Conservation (phyloP, 2,329 filamentous ascomycete genomes). For the Aspergillus fijiensis region DNA sequence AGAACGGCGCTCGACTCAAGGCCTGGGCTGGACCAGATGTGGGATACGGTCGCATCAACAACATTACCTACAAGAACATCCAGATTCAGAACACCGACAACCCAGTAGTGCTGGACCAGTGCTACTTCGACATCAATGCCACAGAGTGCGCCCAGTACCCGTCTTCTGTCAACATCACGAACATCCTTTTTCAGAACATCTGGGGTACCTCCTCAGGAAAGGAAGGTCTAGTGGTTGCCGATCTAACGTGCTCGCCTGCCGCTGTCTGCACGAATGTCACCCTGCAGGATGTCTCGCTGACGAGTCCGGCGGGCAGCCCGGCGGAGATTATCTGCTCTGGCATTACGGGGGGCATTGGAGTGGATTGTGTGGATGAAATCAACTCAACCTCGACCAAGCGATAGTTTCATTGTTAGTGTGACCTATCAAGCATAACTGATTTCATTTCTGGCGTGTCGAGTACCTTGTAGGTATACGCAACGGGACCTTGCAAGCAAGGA, state of each 20-base stretch:
- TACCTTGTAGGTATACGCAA: neutral
- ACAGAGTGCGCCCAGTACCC: constrained; percentile 55
- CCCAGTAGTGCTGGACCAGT: constrained; percentile 60
- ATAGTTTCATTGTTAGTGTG: neutral
- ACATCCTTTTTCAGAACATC: constrained; percentile 61
- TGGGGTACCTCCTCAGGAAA: constrained; percentile 58
- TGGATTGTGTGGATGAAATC: constrained; percentile 30
- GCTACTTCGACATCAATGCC: constrained; percentile 60
- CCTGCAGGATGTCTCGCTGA: constrained; percentile 56
- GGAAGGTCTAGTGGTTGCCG: constrained; percentile 55
- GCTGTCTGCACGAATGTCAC: constrained; percentile 58
- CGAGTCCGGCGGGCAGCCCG: constrained; percentile 48
- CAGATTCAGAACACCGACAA: constrained; percentile 59
- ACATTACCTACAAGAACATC: constrained; percentile 63
- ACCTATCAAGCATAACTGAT: neutral
- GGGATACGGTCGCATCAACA: constrained; percentile 62
- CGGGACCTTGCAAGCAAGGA: constrained; percentile 8
- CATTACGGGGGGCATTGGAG: constrained; percentile 42
- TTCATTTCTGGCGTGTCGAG: neutral
- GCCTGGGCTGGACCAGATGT: constrained; percentile 59
- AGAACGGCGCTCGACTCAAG: constrained; percentile 61
- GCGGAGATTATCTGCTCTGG: constrained; percentile 54
- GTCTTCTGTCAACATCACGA: constrained; percentile 58
- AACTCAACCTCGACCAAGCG: neutral
- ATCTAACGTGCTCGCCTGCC: constrained; percentile 57